These are phyloP conservation scores for Eutypa lata DNA, from an alignment of 2,329 filamentous ascomycete species.

Conservation along the genomic window DNA sequence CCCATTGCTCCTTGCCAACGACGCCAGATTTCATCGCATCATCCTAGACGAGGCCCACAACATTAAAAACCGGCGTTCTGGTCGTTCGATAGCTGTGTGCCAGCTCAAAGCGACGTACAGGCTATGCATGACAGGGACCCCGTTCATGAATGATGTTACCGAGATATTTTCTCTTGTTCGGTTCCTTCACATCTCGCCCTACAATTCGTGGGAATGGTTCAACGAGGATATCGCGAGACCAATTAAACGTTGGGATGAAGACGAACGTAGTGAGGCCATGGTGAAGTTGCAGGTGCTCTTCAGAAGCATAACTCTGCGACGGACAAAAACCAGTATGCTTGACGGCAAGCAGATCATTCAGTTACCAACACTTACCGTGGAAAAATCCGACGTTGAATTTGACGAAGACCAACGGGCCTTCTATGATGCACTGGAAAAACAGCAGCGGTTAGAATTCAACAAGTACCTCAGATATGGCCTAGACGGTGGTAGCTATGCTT, in stretches of 20 bases:
- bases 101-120: constrained; percentile 60
- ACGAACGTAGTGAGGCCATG: constrained; percentile 54
- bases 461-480: constrained; percentile 20
- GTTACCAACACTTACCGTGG: constrained; percentile 63
- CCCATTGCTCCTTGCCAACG: constrained; percentile 46
- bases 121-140: constrained; percentile 78
- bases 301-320: constrained; percentile 77
- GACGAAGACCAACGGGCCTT: constrained; percentile 62
- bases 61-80: constrained; percentile 73
- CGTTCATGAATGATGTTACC: constrained; percentile 82
- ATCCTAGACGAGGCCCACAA: constrained; percentile 80
- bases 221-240: constrained; percentile 36
- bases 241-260: constrained; percentile 46
- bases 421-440: constrained; percentile 55
- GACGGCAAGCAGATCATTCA: constrained; percentile 75
- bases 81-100: constrained; percentile 58
- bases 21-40: constrained; percentile 64
- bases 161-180: constrained; percentile 77
- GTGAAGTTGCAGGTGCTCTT: constrained; percentile 69
- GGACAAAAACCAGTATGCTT: constrained; percentile 76
- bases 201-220: constrained; percentile 64
- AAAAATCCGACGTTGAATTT: constrained; percentile 61
- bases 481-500: constrained; percentile 71
- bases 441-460: constrained; percentile 22
- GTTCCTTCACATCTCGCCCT: constrained; percentile 77